Base-by-base conservation (phyloP, 2,329 filamentous ascomycete species). In the Passalora sequoiae region DNA sequence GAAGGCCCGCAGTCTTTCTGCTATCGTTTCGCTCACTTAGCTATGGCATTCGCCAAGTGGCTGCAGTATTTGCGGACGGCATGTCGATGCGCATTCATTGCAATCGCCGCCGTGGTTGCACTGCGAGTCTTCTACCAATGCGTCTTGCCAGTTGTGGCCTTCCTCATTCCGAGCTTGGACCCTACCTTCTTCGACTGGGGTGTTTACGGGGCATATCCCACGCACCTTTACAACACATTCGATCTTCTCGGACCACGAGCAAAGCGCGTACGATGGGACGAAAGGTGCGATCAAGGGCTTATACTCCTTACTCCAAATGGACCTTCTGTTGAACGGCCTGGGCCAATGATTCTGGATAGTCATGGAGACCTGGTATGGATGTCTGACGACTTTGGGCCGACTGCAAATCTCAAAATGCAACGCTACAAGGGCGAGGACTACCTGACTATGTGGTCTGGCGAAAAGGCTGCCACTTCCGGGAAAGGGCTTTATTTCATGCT, bases 391-490 rank as follows among this genome's bases (percentile, higher is more conserved):
- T 63, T 52, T 33, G 56, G 56, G 29, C 45, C 52, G 1, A 55
- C 57, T 6, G 57, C 60, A 31, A 61, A 66, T 45, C 43, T 64
- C 5, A 60, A 57, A 29, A 48, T 64, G 5, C 65, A 68, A 38
- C 44, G 47, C 7, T 67, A 62, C 51, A 56, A 60, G 22, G 62
- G 59, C 20, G 46, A 62, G 36, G 53, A 64, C 22, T 66, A 62
- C 37, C 49, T 68, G 13, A 67, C 66, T 1, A 63, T 67, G 45
- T 68, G 65, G 64, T 57, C 59, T n/a, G 65, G 66, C n/a, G 51
- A 62, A 29, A 60, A 63, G 24, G 55, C 59, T 3, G 55, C 55
- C 1, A 63, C 60, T 1, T 60, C 60, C 43, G 64, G 65, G 16
- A 50, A 56, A 36, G 63, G 65, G 8, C 44, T 54, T 25, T 66